Percentiles rank a stretch among this genome's conserved stretches.
Conservation (phyloP, 1,284 basidiomycete species). For the Ustilago crameri region DNA sequence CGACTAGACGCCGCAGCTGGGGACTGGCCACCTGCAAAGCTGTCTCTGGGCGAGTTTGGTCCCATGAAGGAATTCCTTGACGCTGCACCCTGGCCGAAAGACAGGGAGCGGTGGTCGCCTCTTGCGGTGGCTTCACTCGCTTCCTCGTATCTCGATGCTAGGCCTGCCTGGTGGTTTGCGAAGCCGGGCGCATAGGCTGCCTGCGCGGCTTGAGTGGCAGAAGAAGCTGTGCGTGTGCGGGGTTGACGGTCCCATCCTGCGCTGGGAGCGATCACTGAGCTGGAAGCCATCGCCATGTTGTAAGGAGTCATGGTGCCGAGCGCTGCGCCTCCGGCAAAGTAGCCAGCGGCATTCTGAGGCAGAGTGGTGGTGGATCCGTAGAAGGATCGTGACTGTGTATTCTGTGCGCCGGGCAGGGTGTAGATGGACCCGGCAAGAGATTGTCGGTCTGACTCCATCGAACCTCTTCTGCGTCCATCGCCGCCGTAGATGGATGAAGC, state of each 20-base stretch:
- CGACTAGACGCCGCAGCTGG: slow-evolving; percentile 21
- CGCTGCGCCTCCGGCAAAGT: slow-evolving; percentile 26
- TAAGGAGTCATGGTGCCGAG: slow-evolving; percentile 33
- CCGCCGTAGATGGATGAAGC: slow-evolving; percentile 59
- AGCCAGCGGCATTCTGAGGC: slow-evolving; percentile 40
- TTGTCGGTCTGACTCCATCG: slow-evolving; percentile 57
- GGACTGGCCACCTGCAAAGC: slow-evolving; percentile 22
- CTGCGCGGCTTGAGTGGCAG: slow-evolving; percentile 57
- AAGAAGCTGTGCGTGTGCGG: slow-evolving; percentile 52
- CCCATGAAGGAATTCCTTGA: slow-evolving; percentile 29
- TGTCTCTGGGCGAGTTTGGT: slow-evolving; percentile 42
- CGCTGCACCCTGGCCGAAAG: slow-evolving; percentile 30
- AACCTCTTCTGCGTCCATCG: slow-evolving; percentile 45
- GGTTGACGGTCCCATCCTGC: slow-evolving; percentile 46
- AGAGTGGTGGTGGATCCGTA: slow-evolving; percentile 39
- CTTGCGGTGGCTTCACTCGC: slow-evolving; percentile 32
- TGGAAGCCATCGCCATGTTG: slow-evolving; percentile 32
- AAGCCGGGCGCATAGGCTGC: slow-evolving; percentile 48
- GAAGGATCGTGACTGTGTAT: slow-evolving; percentile 36
- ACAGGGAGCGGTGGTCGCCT: slow-evolving; percentile 48
- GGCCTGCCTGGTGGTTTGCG: slow-evolving; percentile 27
- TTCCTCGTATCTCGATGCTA: slow-evolving; percentile 23
- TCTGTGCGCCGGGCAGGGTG: slow-evolving; percentile 42
- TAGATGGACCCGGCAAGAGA: slow-evolving; percentile 58
- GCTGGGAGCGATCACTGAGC: slow-evolving; percentile 3